A percentile compares a stretch with the other conserved stretches of the same genome.
Conservation (phyloP, 2,329 filamentous ascomycete species). For the Apiospora malaysiana region DNA sequence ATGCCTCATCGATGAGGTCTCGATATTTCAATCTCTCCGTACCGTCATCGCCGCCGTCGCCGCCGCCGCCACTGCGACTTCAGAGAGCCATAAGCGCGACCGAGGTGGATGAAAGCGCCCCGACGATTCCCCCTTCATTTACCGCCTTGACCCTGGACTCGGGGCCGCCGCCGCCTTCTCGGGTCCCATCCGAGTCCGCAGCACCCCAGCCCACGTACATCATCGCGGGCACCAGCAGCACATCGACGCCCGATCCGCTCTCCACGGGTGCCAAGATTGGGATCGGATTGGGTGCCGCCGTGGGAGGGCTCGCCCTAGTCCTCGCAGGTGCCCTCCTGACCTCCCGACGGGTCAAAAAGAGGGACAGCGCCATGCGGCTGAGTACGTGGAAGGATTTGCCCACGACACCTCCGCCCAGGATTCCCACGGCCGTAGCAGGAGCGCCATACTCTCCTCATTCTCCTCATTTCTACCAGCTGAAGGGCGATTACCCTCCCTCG, state of each 20-base stretch:
- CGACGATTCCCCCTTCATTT: neutral
- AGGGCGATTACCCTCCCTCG: neutral
- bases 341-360: neutral
- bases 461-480: neutral
- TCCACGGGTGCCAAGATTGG: conserved; percentile 4
- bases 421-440: no score
- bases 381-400: conserved; percentile 1
- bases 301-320: neutral
- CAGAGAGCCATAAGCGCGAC: neutral
- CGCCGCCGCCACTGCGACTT: neutral
- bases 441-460: no score
- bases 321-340: neutral
- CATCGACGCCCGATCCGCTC: neutral
- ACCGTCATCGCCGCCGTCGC: neutral
- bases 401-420: neutral
- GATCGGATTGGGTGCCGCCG: neutral
- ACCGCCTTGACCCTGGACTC: neutral
- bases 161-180: neutral
- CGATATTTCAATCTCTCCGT: neutral
- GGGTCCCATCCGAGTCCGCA: neutral
- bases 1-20: neutral
- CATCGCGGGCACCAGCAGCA: neutral
- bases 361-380: neutral
- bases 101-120: neutral
- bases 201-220: neutral